Evolutionary conservation across 495 filamentous ascomycete genomes (phyloP), one percentile per base, ranked within the genome.

Genomic region (Poronia punctata): DNA sequence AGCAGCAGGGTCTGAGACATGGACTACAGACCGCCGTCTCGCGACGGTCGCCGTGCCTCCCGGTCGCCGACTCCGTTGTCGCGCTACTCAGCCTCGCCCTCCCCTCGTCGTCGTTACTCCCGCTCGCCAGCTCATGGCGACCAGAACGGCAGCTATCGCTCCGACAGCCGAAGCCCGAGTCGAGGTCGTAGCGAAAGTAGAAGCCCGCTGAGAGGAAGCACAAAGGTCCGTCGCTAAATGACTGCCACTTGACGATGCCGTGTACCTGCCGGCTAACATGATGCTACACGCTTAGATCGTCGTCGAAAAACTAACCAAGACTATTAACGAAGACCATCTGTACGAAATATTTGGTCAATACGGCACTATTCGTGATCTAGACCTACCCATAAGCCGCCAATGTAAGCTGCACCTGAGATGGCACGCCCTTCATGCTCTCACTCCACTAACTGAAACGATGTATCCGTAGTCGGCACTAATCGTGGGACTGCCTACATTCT

Each of bases 251-350:
- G 27, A 22, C 8, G 35, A 19, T 3, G 29, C 29, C 30, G 15
- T 12, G 4, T 40, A 11, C 9, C 12, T 25, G 11, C 12, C 28
- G 38, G 22, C 52, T 57, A 39, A 58, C 42, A 22, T 38, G 33
- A 9, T 36, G 24, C 27, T 22, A 23, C 15, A 3, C n/a, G 14
- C 40, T 3, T 52, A 97, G 87, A 88, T 98, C 45, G 87, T 97
- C 11, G 82, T 97, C 22, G 93, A 98, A 65, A 93, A 92, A 56
- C 73, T 98, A 51, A 93, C 90, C 4, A 95, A 94, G 56, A 99
- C 96, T 57, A 80, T 99, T 49, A 89, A 83, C 36, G 87, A 88
- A 49, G 74, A 71, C 18, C 90, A 97, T 56, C 70, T 99, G 6
- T 74, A 75, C 26, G 92, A 99, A 52, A 95, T 99, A 36, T 99